Percentiles rank a stretch among this genome's conserved stretches.
These are phyloP conservation scores for Ballota nigra DNA, from an alignment of 257 asterid species.

Conservation along the genomic window DNA sequence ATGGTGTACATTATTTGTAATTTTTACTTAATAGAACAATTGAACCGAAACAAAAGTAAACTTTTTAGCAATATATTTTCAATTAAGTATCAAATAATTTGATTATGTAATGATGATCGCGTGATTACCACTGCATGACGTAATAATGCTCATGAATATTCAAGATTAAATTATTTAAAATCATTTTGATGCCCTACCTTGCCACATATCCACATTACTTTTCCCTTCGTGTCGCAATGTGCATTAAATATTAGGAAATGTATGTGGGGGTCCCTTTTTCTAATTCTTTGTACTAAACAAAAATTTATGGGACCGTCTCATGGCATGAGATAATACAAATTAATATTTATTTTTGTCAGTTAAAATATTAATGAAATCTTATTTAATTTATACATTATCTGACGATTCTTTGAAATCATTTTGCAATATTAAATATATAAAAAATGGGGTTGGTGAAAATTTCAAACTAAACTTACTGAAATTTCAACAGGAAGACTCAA, in stretches of 20 bases:
- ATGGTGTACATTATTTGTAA: too few species aligned
- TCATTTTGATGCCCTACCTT: not conserved
- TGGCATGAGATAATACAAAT: too few species aligned
- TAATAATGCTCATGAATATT: not conserved
- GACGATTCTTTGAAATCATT: not conserved
- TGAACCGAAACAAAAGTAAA: not conserved
- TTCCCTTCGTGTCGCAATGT: not conserved
- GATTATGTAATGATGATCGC: not conserved
- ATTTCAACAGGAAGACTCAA: conserved; percentile 22
- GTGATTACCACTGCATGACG: not conserved
- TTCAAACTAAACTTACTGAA: not conserved
- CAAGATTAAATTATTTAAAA: not conserved
- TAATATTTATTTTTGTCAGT: too few species aligned
- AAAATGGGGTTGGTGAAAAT: not conserved
- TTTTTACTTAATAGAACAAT: too few species aligned
- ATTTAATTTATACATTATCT: too few species aligned
- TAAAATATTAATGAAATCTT: too few species aligned
- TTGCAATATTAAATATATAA: not conserved
- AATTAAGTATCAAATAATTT: not conserved
- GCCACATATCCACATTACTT: not conserved
- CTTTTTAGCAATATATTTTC: not conserved
- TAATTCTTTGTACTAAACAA: too few species aligned
- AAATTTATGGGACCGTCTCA: too few species aligned
- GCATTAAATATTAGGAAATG: not conserved
- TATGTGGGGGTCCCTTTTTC: not conserved